A percentile compares a stretch with the other conserved stretches of the same genome.
Conservation (phyloP, 768 basidiomycete genomes). For the Obba rivulosa region DNA sequence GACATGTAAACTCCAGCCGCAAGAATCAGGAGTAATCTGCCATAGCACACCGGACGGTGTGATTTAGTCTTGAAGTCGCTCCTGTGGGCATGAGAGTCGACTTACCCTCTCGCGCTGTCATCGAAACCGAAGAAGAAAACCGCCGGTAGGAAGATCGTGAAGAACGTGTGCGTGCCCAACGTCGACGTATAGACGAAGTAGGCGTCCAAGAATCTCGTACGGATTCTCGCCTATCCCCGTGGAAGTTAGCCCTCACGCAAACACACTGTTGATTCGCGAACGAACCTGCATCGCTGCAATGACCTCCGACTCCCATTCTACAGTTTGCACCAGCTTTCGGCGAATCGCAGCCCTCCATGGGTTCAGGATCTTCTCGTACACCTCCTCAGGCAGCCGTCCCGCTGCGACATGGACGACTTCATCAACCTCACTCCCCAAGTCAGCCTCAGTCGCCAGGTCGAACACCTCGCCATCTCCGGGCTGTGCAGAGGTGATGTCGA, state of each 20-base stretch:
- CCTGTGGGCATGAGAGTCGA: constrained; percentile 4
- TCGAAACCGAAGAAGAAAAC: constrained; percentile 86
- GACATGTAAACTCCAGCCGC: constrained; percentile 82
- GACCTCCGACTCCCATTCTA: constrained; percentile 54
- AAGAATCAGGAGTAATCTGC: constrained; percentile 65
- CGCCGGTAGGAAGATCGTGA: constrained; percentile 83
- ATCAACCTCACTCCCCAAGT: constrained; percentile 3
- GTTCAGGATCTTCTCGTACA: constrained; percentile 60
- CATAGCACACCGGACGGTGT: background rate
- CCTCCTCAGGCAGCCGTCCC: constrained; percentile 34
- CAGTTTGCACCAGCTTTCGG: constrained; percentile 42
- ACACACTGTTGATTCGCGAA: constrained; percentile 6
- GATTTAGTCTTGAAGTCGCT: background rate
- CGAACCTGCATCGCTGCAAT: constrained; percentile 66
- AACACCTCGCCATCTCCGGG: background rate
- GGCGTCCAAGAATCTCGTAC: constrained; percentile 62
- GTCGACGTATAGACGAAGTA: constrained; percentile 84
- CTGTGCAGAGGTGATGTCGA: background rate
- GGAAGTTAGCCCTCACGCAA: background rate
- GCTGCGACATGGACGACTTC: constrained; percentile 8
- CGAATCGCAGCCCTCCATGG: constrained; percentile 64
- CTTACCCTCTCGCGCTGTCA: constrained; percentile 70
- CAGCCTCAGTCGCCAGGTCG: constrained; percentile 2
- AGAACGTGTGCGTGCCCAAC: constrained; percentile 85
- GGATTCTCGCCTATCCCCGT: constrained; percentile 39